These are phyloP conservation scores for Solanum ossicruentum DNA, from an alignment of 257 asterid species.

Conservation along the genomic window DNA sequence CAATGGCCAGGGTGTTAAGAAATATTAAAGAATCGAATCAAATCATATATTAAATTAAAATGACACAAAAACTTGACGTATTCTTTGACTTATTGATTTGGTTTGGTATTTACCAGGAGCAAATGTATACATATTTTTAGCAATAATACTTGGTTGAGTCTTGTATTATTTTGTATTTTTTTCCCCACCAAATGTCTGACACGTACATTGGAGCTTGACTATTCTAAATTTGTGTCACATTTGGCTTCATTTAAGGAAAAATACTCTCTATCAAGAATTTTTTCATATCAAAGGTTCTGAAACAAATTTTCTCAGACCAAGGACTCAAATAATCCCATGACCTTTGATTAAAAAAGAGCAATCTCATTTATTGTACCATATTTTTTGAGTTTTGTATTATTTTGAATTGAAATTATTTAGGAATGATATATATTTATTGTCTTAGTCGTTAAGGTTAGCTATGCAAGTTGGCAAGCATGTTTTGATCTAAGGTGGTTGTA, in stretches of 20 bases:
- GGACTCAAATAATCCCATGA: too few species aligned
- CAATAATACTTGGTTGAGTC: neutral
- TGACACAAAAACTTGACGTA: neutral
- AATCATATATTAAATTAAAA: neutral
- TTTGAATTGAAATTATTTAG: neutral
- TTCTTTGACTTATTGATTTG: neutral
- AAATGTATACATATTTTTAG: neutral
- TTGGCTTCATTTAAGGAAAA: too few species aligned
- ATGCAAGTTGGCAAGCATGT: too few species aligned
- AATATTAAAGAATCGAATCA: neutral
- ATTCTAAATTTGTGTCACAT: too few species aligned
- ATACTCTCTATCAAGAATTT: too few species aligned
- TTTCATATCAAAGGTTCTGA: too few species aligned
- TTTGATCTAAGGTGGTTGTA: neutral
- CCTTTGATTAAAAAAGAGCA: too few species aligned
- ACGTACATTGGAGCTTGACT: too few species aligned
- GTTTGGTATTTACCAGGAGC: neutral
- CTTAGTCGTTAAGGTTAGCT: too few species aligned
- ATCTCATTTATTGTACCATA: too few species aligned
- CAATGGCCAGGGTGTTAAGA: neutral
- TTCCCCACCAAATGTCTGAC: too few species aligned
- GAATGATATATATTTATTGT: neutral
- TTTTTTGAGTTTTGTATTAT: neutral
- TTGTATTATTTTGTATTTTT: neutral
- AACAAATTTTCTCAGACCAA: too few species aligned